A percentile compares a stretch with the other conserved stretches of the same genome.
These are phyloP conservation scores for Zasmidium angulare DNA, from an alignment of 2,329 filamentous ascomycete species.

Conservation along the genomic window DNA sequence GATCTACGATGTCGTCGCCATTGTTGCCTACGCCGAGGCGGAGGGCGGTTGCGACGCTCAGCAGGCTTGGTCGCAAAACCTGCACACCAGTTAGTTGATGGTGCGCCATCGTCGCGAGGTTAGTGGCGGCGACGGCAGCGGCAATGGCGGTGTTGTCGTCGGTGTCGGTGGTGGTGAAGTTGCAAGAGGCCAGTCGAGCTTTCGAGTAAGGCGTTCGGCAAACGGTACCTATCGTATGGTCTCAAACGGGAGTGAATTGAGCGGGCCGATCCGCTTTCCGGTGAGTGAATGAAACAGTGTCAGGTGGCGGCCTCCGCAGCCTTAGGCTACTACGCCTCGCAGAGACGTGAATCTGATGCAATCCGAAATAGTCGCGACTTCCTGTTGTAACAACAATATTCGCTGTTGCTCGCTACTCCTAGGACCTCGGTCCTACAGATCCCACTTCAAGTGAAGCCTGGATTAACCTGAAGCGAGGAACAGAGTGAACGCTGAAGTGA, in stretches of 20 bases:
- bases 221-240: neutral
- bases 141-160: neutral
- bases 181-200: neutral
- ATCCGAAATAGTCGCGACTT: too few relatives aligned
- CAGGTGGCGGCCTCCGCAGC: neutral
- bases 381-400: too few relatives aligned
- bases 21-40: neutral
- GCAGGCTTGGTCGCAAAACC: constrained; percentile 2
- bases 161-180: neutral
- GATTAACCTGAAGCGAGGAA: too few relatives aligned
- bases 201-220: neutral
- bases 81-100: neutral
- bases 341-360: neutral
- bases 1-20: constrained; percentile 9
- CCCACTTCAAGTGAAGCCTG: too few relatives aligned
- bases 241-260: neutral
- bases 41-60: constrained; percentile 11
- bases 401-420: too few relatives aligned
- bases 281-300: neutral
- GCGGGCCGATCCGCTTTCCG: neutral
- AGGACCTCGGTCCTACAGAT: too few relatives aligned
- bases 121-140: too few relatives aligned
- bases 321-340: neutral
- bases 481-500: too few relatives aligned
- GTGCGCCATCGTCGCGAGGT: neutral